phyloP scores from a whole-genome alignment of 2,329 filamentous ascomycete species.

The Calonectria pseudoturangicola region DNA sequence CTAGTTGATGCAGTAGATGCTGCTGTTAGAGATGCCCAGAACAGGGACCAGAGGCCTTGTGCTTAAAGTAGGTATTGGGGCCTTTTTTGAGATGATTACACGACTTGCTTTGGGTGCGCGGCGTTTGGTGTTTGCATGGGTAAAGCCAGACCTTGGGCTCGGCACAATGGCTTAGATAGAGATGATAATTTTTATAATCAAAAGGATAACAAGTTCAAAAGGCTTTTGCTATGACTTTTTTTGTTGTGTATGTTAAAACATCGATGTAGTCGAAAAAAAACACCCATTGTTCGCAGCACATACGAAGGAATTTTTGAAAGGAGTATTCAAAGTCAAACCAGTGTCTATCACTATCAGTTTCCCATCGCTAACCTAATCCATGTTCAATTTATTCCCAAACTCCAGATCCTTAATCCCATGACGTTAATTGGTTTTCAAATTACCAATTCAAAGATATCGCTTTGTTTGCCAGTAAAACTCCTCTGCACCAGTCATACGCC shows the following conservation, averaged over 20 bases:
- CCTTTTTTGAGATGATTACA: slow-evolving; percentile 14
- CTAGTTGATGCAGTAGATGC: slow-evolving; percentile 65
- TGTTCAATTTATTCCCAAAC: not conserved
- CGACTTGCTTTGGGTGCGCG: slow-evolving; percentile 31
- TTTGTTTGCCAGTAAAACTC: slow-evolving; percentile 40
- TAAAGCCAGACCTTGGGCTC: not conserved
- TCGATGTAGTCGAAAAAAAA: not conserved
- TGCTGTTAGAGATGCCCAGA: slow-evolving; percentile 54
- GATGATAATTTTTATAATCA: no score
- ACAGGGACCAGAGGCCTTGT: slow-evolving; percentile 46
- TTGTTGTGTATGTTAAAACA: not conserved
- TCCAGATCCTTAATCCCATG: not conserved
- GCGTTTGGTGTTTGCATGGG: slow-evolving; percentile 30
- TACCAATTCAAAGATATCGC: slow-evolving; percentile 28
- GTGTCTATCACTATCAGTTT: not conserved
- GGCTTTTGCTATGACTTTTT: not conserved
- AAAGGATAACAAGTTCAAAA: not conserved
- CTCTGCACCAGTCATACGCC: slow-evolving; percentile 38
- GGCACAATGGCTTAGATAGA: not conserved
- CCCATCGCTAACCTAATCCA: not conserved
- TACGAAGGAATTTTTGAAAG: not conserved
- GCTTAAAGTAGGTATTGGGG: not conserved
- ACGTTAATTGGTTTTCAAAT: no score
- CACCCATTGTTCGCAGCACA: not conserved
- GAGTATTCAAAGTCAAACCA: not conserved